Base-by-base conservation (phyloP, 768 basidiomycete genomes). In the Russula olivacea region DNA sequence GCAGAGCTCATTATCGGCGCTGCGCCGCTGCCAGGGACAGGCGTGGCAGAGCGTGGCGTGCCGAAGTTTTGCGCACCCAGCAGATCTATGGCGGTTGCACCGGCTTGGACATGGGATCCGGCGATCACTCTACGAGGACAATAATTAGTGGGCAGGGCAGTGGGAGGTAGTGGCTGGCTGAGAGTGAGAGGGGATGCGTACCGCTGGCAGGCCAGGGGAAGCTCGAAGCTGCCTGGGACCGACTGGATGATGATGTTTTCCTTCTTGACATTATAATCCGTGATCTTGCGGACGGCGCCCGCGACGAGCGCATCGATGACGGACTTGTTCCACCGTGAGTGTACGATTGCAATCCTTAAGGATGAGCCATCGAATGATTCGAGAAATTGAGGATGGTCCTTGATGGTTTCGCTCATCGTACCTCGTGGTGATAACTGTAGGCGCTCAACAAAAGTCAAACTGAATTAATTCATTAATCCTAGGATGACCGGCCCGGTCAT, bases 191-290 rank as follows among this genome's bases (percentile, higher is more conserved):
- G n/a, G 19, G 30, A 15, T 30, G n/a, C 85, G 71, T 74, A 97
- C 96, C 85, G 86, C 68, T 88, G 84, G 71, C 86, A 89, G 15
- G 94, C 79, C 78, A 85, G 71, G 3, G 97, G 97, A 21, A 99
- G 81, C 78, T 99, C 97, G 73, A 87, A 99, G 76, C 89, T 92
- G 10, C 97, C 97, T 0, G 96, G 94, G 1, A 99, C 93, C 40
- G 87, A 88, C 77, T 95, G 88, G 49, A 95, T 77, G 55, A 93
- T 81, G 70, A 99, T 98, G 70, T 98, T 95, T 72, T 80, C 80
- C 55, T 91, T 84, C 77, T 89, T 89, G 66, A 98, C 96, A 28
- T 96, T 96, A 38, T 81, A 78, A 70, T 85, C 85, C 76, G 86
- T 88, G 68, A 99, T 82, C 72, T 92, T 94, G 23, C 78, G 76